A percentile compares a stretch with the other conserved stretches of the same genome.
Evolutionary conservation across 1,139 yeast genomes (phyloP).

Genomic region (Scheffersomyces insectosa): DNA sequence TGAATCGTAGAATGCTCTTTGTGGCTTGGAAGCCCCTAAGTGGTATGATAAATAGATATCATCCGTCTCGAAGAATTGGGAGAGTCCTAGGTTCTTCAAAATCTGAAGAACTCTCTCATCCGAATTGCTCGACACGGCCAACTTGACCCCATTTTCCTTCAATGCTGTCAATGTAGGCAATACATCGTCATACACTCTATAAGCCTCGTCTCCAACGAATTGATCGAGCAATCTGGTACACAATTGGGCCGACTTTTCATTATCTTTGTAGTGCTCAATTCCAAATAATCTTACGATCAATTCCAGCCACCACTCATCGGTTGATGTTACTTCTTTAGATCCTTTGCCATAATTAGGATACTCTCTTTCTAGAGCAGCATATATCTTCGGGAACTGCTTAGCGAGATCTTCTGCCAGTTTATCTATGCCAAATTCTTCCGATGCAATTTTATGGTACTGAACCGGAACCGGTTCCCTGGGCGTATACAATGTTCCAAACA

Average conservation of each 20-base stretch:
- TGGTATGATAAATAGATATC: constrained; percentile 55
- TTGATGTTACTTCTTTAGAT: constrained; percentile 17
- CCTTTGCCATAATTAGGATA: constrained; percentile 66
- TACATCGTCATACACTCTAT: constrained; percentile 55
- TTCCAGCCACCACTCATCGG: constrained; percentile 61
- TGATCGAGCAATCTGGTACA: constrained; percentile 43
- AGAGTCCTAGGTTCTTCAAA: constrained; percentile 45
- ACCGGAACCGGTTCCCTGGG: constrained; percentile 55
- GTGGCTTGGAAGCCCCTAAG: constrained; percentile 54
- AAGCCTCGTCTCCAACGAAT: constrained; percentile 54
- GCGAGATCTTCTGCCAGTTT: constrained; percentile 29
- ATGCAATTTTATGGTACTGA: constrained; percentile 53
- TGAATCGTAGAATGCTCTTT: constrained; percentile 43
- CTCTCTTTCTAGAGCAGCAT: constrained; percentile 23
- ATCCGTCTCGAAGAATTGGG: constrained; percentile 35
- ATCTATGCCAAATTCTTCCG: constrained; percentile 40
- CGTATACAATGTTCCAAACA: constrained; percentile 63
- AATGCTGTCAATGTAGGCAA: constrained; percentile 43
- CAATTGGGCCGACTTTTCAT: constrained; percentile 21
- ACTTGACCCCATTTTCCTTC: constrained; percentile 27
- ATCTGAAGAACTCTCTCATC: constrained; percentile 51
- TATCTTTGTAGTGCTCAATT: constrained; percentile 22
- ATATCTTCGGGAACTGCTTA: constrained; percentile 28
- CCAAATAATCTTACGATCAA: constrained; percentile 46
- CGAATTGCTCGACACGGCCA: constrained; percentile 60